Evolutionary conservation across 306 rosid species (phyloP).

Genomic region (Castanospermum australe): DNA sequence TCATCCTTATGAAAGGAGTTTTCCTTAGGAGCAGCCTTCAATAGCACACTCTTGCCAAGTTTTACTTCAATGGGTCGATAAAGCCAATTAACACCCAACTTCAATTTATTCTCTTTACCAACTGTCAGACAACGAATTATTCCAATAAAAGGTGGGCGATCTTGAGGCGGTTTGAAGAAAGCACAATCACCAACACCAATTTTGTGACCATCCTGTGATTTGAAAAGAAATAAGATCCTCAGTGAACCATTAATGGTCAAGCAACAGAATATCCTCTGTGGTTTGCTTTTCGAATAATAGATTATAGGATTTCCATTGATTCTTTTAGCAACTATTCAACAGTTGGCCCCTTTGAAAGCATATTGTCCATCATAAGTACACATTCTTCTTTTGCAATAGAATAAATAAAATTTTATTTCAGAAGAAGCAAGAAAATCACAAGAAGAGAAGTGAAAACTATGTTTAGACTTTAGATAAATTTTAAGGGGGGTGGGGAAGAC

Average conservation of each 20-base stretch:
- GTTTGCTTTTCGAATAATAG: background rate
- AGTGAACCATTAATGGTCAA: background rate
- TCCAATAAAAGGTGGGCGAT: constrained; percentile 74
- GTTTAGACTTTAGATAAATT: background rate
- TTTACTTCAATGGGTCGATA: constrained; percentile 75
- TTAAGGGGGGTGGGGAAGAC: background rate
- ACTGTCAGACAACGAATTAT: constrained; percentile 54
- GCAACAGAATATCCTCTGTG: background rate
- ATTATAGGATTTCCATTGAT: background rate
- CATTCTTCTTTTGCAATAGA: background rate
- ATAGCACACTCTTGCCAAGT: constrained; percentile 63
- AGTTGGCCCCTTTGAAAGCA: background rate
- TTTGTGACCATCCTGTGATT: constrained; percentile 65
- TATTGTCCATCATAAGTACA: background rate
- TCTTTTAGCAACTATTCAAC: background rate
- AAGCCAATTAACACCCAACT: constrained; percentile 75
- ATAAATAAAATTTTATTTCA: background rate
- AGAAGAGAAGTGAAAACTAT: background rate
- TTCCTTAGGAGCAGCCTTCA: constrained; percentile 81
- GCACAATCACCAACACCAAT: constrained; percentile 82
- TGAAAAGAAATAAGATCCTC: background rate
- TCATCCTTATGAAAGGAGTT: constrained; percentile 87
- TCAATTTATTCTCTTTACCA: constrained; percentile 52
- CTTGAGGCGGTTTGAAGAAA: constrained; percentile 72
- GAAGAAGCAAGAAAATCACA: background rate